A percentile compares a stretch with the other conserved stretches of the same genome.
Conservation (phyloP, 1,284 basidiomycete species). For the Trichosporon asahii region DNA sequence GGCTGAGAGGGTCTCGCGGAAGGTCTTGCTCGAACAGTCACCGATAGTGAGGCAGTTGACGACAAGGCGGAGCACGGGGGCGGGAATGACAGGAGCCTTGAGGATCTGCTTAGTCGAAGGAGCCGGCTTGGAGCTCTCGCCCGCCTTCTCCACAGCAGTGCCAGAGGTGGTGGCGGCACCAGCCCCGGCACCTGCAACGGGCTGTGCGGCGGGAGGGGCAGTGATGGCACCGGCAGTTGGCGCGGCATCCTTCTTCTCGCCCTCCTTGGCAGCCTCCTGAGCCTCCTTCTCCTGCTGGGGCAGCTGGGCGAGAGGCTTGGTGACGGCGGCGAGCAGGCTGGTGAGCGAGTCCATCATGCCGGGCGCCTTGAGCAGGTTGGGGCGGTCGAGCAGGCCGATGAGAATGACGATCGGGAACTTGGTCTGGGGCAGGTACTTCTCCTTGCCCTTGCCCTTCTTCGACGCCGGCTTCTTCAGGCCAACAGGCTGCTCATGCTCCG, state of each 20-base stretch:
- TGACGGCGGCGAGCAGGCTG: slow-evolving; percentile 75
- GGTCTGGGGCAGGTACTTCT: slow-evolving; percentile 71
- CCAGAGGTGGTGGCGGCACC: slow-evolving; percentile 10
- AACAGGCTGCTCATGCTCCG: slow-evolving; percentile 80
- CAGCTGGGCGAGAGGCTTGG: slow-evolving; percentile 63
- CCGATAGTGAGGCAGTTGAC: slow-evolving; percentile 91
- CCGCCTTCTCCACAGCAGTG: slow-evolving; percentile 10
- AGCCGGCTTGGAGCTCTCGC: not conserved
- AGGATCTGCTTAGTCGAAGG: slow-evolving; percentile 2
- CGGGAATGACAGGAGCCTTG: slow-evolving; percentile 72
- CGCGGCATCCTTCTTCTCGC: slow-evolving; percentile 11
- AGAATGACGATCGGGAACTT: slow-evolving; percentile 88
- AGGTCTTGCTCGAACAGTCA: slow-evolving; percentile 90
- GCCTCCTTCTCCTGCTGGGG: slow-evolving; percentile 13
- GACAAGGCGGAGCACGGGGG: slow-evolving; percentile 74
- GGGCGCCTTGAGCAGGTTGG: slow-evolving; percentile 75
- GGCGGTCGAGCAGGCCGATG: slow-evolving; percentile 77
- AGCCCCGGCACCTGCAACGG: not conserved
- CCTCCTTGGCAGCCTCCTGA: slow-evolving; percentile 9
- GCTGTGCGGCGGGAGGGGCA: slow-evolving; percentile 1
- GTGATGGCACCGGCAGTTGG: slow-evolving; percentile 1
- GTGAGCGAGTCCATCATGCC: slow-evolving; percentile 89
- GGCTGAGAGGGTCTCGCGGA: slow-evolving; percentile 81
- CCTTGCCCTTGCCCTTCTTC: slow-evolving; percentile 90
- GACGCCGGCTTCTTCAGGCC: slow-evolving; percentile 65